phyloP scores from a whole-genome alignment of 108 stramenopile species.

The Mayamaea pseudoterrestris region DNA sequence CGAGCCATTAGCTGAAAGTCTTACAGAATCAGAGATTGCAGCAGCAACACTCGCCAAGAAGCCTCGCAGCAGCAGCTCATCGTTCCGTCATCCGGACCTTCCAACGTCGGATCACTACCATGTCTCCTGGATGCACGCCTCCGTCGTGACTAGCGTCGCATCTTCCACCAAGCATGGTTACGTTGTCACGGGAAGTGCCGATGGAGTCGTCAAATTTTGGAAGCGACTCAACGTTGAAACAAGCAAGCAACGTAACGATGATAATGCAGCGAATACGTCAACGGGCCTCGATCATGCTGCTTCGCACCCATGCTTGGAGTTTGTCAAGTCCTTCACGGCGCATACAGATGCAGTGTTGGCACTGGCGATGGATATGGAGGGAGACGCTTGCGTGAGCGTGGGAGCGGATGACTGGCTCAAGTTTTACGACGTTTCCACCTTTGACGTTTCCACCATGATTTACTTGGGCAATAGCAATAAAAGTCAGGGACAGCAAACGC shows the following conservation, averaged over 20 bases:
- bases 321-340: conserved; percentile 93
- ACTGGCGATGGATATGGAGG: conserved; percentile 55
- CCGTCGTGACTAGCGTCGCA: conserved; percentile 66
- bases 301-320: conserved; percentile 69
- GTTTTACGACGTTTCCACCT: conserved; percentile 91
- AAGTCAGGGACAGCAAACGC: too few species aligned
- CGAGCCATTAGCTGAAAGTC: too few species aligned
- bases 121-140: conserved; percentile 69
- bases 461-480: conserved; percentile 12
- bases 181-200: conserved; percentile 71
- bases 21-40: too few species aligned
- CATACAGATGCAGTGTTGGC: conserved; percentile 68
- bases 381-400: conserved; percentile 66
- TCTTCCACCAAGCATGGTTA: conserved; percentile 72
- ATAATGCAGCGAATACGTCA: background rate
- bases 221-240: conserved; percentile 63
- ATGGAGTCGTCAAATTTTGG: conserved; percentile 99
- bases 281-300: conserved; percentile 1
- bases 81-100: too few species aligned
- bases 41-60: too few species aligned
- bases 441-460: conserved; percentile 40
- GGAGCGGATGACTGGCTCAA: conserved; percentile 84
- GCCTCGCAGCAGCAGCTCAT: too few species aligned
- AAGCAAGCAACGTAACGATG: background rate
- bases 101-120: conserved; percentile 1